Evolutionary conservation across 1,284 basidiomycete genomes (phyloP).

Genomic region (Cystobasidium slooffiae): DNA sequence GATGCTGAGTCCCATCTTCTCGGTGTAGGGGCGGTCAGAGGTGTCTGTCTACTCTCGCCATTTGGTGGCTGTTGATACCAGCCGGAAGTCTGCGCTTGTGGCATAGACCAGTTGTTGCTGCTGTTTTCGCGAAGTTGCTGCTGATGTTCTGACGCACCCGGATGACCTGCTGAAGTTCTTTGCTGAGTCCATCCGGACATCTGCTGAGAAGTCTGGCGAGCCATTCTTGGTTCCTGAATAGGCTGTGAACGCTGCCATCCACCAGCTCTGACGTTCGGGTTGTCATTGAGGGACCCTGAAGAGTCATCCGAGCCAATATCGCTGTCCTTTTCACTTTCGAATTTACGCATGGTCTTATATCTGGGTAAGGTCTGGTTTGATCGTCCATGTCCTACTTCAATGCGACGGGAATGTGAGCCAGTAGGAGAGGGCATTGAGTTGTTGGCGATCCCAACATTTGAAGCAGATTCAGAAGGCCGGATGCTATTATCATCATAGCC

Average conservation of each 20-base stretch:
- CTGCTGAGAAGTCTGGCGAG: too few species aligned
- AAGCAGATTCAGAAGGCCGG: constrained; percentile 39
- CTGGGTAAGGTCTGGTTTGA: not conserved
- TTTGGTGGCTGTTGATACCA: not conserved
- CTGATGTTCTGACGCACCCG: not conserved
- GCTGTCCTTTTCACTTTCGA: constrained; percentile 18
- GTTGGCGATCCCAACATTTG: constrained; percentile 19
- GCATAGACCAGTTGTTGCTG: not conserved
- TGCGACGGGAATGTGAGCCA: not conserved
- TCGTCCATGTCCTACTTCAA: not conserved
- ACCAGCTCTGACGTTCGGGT: constrained; percentile 22
- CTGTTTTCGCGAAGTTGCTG: not conserved
- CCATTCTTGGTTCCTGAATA: too few species aligned
- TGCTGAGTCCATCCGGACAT: too few species aligned
- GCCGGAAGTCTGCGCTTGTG: not conserved
- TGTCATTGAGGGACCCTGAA: constrained; percentile 22
- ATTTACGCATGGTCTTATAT: constrained; percentile 2
- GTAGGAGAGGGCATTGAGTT: not conserved
- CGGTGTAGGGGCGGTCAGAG: constrained; percentile 30
- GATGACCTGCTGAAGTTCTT: not conserved
- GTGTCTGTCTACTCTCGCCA: not conserved
- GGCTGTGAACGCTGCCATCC: constrained; percentile 21
- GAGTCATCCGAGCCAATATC: constrained; percentile 1
- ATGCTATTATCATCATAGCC: constrained; percentile 30
- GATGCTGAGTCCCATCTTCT: constrained; percentile 19